A percentile compares a stretch with the other conserved stretches of the same genome.
Conservation (phyloP, 2,329 filamentous ascomycete genomes). For the Trichoderma koningii region DNA sequence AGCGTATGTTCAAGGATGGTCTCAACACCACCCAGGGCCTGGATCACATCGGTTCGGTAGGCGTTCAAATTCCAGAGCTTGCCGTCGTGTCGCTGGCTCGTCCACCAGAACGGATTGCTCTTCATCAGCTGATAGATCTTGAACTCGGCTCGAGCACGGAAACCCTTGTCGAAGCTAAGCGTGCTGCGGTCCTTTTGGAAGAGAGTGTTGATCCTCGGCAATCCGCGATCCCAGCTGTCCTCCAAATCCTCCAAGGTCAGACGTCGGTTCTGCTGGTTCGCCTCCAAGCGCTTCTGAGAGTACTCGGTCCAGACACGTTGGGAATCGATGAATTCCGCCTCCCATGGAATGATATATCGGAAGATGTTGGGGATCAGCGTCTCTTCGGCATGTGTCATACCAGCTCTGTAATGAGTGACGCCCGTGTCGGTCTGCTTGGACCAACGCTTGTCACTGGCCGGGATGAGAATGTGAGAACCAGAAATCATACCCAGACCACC, state of each 20-base stretch:
- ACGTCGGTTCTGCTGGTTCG: conserved; percentile 94
- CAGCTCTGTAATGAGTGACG: conserved; percentile 93
- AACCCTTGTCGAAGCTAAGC: conserved; percentile 96
- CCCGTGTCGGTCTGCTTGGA: conserved; percentile 97
- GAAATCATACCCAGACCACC: conserved; percentile 99
- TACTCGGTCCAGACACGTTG: conserved; percentile 99
- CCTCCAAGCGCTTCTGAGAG: conserved; percentile 94
- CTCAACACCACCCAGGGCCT: conserved; percentile 93
- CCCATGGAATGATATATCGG: conserved; percentile 98
- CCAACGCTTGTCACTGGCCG: conserved; percentile 96
- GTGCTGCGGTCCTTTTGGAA: conserved; percentile 99
- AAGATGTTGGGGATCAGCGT: conserved; percentile 98
- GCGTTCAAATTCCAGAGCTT: conserved; percentile 97
- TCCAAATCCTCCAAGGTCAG: conserved; percentile 94
- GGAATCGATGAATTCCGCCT: conserved; percentile 97
- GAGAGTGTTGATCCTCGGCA: conserved; percentile 96
- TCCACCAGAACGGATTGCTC: conserved; percentile 99
- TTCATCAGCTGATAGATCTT: conserved; percentile 99
- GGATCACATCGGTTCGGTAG: conserved; percentile 95
- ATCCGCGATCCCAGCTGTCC: conserved; percentile 96
- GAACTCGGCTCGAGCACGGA: conserved; percentile 92
- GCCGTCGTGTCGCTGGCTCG: conserved; percentile 92
- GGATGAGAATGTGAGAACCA: conserved; percentile 95
- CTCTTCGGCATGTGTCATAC: conserved; percentile 98
- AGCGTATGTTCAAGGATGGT: conserved; percentile 96